Evolutionary conservation across 352 stramenopile species (phyloP).

Genomic region (Globisporangium canariense): DNA sequence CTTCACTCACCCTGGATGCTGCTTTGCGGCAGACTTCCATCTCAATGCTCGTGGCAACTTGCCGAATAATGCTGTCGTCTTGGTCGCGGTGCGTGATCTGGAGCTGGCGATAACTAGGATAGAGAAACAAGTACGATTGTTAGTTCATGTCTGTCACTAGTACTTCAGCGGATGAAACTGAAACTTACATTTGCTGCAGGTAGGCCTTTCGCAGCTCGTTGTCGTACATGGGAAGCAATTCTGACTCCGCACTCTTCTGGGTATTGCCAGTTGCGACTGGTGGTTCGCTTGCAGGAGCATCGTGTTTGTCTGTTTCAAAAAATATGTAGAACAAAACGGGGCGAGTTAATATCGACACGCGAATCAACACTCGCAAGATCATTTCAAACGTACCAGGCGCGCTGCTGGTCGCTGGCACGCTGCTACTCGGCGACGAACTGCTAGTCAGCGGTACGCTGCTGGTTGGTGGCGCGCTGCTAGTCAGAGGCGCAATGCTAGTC

Average conservation of each 20-base stretch:
- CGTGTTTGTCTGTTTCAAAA: neutral
- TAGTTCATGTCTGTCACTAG: neutral
- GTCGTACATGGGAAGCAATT: conserved; percentile 29
- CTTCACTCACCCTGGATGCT: conserved; percentile 28
- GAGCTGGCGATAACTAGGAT: conserved; percentile 57
- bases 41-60: conserved; percentile 66
- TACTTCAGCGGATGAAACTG: neutral
- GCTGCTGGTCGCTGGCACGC: neutral
- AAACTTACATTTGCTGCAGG: conserved; percentile 44
- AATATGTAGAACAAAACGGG: neutral
- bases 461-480: neutral
- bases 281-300: neutral
- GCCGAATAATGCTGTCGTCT: conserved; percentile 42
- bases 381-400: neutral
- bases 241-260: neutral
- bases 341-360: neutral
- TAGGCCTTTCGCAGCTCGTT: conserved; percentile 38
- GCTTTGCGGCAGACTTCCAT: conserved; percentile 59
- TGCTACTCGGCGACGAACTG: neutral
- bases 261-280: neutral
- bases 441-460: neutral
- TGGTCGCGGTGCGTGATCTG: conserved; percentile 55
- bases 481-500: neutral
- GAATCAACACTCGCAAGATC: neutral
- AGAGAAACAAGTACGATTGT: neutral